These are phyloP conservation scores for Monilinia polystroma DNA, from an alignment of 2,329 filamentous ascomycete genomes.

Conservation along the genomic window DNA sequence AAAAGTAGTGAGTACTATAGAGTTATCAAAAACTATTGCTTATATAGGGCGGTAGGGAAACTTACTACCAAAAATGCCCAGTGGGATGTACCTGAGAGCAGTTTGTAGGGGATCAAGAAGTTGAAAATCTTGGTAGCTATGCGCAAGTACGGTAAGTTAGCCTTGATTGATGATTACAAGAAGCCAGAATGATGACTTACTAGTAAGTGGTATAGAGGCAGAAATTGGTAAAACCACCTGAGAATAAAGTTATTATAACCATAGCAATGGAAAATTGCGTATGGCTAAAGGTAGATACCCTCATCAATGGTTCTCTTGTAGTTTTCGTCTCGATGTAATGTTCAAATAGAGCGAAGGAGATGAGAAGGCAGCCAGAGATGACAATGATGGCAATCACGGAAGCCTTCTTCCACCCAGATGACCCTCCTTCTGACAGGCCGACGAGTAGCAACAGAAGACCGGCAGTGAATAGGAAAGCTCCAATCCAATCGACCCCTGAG, in stretches of 20 bases:
- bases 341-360: conserved; percentile 28
- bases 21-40: neutral
- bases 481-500: conserved; percentile 64
- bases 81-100: conserved; percentile 67
- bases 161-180: neutral
- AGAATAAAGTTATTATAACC: conserved; percentile 65
- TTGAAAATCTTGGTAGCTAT: conserved; percentile 64
- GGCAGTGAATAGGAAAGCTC: conserved; percentile 60
- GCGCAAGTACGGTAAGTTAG: conserved; percentile 6
- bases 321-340: conserved; percentile 53
- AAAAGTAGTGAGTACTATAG: conserved; percentile 27
- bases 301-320: conserved; percentile 58
- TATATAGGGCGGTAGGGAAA: neutral
- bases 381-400: conserved; percentile 60
- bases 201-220: conserved; percentile 66
- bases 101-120: conserved; percentile 62
- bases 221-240: conserved; percentile 66
- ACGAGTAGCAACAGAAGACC: conserved; percentile 64
- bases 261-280: conserved; percentile 61
- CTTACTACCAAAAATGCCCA: conserved; percentile 54
- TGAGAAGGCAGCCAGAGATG: conserved; percentile 51
- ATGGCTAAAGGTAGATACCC: conserved; percentile 62
- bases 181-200: conserved; percentile 24
- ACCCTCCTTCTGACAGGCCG: conserved; percentile 66
- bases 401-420: conserved; percentile 63